These are phyloP conservation scores for Colletotrichum eremochloae DNA, from an alignment of 2,329 filamentous ascomycete species.

Conservation along the genomic window DNA sequence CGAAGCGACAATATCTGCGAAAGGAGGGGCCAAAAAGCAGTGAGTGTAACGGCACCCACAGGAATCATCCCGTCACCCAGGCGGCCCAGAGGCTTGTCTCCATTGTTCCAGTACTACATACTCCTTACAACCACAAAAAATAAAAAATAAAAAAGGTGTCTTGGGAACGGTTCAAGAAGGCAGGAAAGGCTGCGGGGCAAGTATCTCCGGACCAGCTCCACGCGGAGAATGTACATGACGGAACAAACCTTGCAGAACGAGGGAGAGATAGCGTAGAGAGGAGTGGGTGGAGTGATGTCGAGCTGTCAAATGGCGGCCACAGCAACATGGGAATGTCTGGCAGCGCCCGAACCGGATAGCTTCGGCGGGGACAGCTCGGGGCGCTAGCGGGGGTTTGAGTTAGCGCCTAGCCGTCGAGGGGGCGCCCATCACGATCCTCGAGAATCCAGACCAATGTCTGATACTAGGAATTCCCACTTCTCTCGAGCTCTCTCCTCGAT, in stretches of 20 bases:
- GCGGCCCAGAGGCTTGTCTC: background rate
- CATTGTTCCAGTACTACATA: background rate
- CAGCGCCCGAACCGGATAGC: constrained; percentile 34
- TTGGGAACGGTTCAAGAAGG: constrained; percentile 14
- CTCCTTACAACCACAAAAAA: background rate
- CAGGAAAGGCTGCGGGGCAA: constrained; percentile 6
- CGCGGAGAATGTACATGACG: constrained; percentile 31
- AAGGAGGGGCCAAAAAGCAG: background rate
- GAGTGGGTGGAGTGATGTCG: background rate
- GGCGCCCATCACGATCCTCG: constrained; percentile 34
- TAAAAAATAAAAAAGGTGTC: background rate
- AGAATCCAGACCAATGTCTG: constrained; percentile 33
- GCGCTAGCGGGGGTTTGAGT: constrained; percentile 21
- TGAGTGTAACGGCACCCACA: background rate
- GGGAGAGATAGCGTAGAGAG: background rate
- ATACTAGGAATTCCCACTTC: constrained; percentile 13
- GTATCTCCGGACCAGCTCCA: constrained; percentile 10
- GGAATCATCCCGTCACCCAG: background rate
- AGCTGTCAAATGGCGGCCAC: constrained; percentile 21
- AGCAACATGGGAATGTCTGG: constrained; percentile 24
- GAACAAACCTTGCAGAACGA: background rate
- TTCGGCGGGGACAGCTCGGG: constrained; percentile 30
- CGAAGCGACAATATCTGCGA: background rate
- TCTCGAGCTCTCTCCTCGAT: background rate
- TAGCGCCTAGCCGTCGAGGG: constrained; percentile 24